Evolutionary conservation across 2,329 filamentous ascomycete genomes (phyloP).

Genomic region (Alternaria triticina): DNA sequence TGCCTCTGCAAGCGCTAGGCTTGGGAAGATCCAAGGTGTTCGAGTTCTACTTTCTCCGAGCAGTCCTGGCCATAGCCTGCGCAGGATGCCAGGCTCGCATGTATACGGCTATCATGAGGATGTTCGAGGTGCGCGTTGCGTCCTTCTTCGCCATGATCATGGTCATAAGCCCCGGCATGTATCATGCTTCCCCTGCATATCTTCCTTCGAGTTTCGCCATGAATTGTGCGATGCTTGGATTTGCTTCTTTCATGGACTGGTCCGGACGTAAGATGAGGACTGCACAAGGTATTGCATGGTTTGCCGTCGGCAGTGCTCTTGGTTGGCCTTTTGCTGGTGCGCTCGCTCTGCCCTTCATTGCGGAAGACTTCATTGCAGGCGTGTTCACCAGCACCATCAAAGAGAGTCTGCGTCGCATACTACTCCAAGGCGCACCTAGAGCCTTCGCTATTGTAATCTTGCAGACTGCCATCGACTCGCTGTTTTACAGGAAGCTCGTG

Average conservation of each 20-base stretch:
- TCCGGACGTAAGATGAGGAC: constrained; percentile 74
- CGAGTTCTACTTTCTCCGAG: constrained; percentile 89
- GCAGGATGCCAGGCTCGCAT: constrained; percentile 82
- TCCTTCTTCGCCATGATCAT: constrained; percentile 80
- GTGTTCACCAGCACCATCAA: constrained; percentile 63
- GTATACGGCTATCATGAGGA: constrained; percentile 76
- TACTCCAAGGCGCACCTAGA: constrained; percentile 70
- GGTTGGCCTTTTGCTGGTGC: constrained; percentile 96
- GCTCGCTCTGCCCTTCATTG: constrained; percentile 77
- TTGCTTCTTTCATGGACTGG: constrained; percentile 91
- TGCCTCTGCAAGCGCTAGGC: constrained; percentile 51
- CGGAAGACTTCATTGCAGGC: constrained; percentile 73
- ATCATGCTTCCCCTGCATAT: constrained; percentile 85
- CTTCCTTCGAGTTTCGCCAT: constrained; percentile 96
- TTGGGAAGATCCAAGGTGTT: constrained; percentile 51
- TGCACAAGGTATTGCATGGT: constrained; percentile 85
- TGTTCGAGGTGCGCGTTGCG: constrained; percentile 81
- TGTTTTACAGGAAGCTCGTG: constrained; percentile 81
- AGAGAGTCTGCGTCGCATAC: constrained; percentile 65
- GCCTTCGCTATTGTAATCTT: constrained; percentile 69
- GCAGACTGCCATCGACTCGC: constrained; percentile 76
- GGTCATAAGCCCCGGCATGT: constrained; percentile 86
- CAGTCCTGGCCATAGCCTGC: constrained; percentile 75
- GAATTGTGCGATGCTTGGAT: constrained; percentile 87
- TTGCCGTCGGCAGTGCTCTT: constrained; percentile 81